phyloP scores from a whole-genome alignment of 495 filamentous ascomycete genomes.

The Aeminium ludgeri region DNA sequence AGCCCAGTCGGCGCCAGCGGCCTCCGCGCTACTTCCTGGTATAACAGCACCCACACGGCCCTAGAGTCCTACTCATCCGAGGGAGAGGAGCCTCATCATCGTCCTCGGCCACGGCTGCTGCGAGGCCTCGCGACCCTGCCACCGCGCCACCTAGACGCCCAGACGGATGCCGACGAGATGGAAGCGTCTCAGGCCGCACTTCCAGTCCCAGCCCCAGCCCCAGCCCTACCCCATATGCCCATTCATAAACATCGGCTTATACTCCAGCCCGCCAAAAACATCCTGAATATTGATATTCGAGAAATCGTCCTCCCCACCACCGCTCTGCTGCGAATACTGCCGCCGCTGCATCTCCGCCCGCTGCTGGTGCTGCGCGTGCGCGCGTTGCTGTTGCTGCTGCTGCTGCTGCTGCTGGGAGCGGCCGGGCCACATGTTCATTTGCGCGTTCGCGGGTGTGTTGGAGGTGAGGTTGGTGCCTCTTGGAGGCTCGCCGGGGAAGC shows the following conservation, averaged over 20 bases:
- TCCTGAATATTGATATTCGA: constrained; percentile 23
- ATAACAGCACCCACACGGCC: no score
- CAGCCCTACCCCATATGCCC: constrained; percentile 1
- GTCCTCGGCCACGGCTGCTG: no score
- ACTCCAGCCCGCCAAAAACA: constrained; percentile 21
- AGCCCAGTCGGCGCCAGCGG: no score
- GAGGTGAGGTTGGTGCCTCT: no score
- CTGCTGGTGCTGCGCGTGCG: background rate
- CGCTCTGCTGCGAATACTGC: background rate
- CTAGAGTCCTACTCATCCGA: no score
- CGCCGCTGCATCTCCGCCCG: background rate
- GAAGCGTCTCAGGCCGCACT: background rate
- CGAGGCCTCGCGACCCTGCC: no score
- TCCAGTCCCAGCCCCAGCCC: background rate
- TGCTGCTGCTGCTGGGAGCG: constrained; percentile 3
- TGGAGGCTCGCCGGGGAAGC: background rate
- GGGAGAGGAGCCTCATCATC: no score
- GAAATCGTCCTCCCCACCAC: constrained; percentile 1
- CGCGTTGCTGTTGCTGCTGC: constrained; percentile 2
- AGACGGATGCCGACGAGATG: no score
- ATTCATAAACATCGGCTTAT: constrained; percentile 16
- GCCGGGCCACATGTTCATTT: no score
- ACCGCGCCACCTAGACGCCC: no score
- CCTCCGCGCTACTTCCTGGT: no score
- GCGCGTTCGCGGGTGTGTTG: background rate